These are phyloP conservation scores for Apophysomyces trapeziformis DNA, from an alignment of 371 early-diverging fungal species.

Conservation along the genomic window DNA sequence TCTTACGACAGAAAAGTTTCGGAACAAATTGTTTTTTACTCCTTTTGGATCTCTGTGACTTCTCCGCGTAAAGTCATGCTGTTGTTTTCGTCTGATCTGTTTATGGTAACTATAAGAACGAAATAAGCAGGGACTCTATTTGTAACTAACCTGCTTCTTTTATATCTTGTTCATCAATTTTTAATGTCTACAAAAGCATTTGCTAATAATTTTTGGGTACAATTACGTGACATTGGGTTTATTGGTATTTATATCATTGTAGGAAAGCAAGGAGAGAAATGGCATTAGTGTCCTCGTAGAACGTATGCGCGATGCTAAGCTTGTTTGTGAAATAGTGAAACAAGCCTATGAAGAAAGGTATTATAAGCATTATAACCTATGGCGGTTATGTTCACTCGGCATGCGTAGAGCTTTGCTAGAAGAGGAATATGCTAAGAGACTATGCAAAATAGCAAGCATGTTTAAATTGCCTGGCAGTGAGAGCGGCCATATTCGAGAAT, in stretches of 20 bases:
- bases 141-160: background rate
- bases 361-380: background rate
- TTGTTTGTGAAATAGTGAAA: conserved; percentile 3
- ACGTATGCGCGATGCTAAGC: conserved; percentile 9
- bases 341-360: conserved; percentile 15
- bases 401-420: conserved; percentile 9
- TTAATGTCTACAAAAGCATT: background rate
- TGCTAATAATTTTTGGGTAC: conserved; percentile 6
- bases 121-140: background rate
- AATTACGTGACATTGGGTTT: background rate
- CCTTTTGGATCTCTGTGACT: too few species aligned
- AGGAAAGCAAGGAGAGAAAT: conserved; percentile 11
- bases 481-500: conserved; percentile 2
- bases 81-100: background rate
- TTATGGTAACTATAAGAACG: background rate
- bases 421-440: conserved; percentile 6
- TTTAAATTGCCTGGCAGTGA: conserved; percentile 2
- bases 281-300: conserved; percentile 12
- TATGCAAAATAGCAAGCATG: background rate
- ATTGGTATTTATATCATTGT: background rate
- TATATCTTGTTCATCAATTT: background rate
- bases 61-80: too few species aligned
- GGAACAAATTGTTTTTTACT: too few species aligned
- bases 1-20: too few species aligned
- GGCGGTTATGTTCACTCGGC: background rate